Evolutionary conservation across 106 monocot species (phyloP).

Genomic region (Acanthochlamys bracteata): DNA sequence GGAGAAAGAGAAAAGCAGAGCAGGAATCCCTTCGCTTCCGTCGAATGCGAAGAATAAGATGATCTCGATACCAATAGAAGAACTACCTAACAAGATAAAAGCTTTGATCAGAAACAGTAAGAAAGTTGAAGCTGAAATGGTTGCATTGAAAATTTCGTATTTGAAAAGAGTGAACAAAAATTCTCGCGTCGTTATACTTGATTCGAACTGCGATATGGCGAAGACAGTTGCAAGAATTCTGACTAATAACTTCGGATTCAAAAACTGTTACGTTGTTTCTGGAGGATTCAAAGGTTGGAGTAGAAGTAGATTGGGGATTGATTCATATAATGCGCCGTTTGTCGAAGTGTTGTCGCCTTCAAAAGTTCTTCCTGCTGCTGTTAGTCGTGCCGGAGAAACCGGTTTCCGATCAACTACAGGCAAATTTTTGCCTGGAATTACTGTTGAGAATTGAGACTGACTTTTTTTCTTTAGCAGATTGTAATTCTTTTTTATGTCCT

Average conservation of each 20-base stretch:
- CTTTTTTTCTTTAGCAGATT: too few relatives aligned
- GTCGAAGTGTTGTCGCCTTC: slow-evolving; percentile 71
- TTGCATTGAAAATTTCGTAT: slow-evolving; percentile 85
- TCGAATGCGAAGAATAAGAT: slow-evolving; percentile 66
- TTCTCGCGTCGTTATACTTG: slow-evolving; percentile 78
- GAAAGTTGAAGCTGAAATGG: slow-evolving; percentile 82
- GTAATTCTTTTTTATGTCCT: too few relatives aligned
- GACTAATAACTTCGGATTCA: slow-evolving; percentile 60
- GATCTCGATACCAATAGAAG: slow-evolving; percentile 87
- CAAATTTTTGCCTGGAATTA: too few relatives aligned
- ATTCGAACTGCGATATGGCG: slow-evolving; percentile 75
- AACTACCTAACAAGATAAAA: slow-evolving; percentile 77
- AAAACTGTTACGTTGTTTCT: slow-evolving; percentile 55
- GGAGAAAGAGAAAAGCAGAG: slow-evolving; percentile 77
- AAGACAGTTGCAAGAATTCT: slow-evolving; percentile 65
- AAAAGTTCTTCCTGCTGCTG: slow-evolving; percentile 58
- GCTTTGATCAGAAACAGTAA: slow-evolving; percentile 56
- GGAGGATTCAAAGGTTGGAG: slow-evolving; percentile 86
- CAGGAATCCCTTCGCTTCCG: slow-evolving; percentile 76
- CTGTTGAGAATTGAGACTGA: too few relatives aligned
- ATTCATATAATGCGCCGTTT: slow-evolving; percentile 45
- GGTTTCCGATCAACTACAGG: too few relatives aligned
- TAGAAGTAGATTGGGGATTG: slow-evolving; percentile 65
- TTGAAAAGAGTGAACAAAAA: slow-evolving; percentile 71
- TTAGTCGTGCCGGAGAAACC: too few relatives aligned